Percentiles rank a stretch among this genome's conserved stretches.
Conservation (phyloP, 2,329 filamentous ascomycete species). For the Phyllosticta paracitricarpa region DNA sequence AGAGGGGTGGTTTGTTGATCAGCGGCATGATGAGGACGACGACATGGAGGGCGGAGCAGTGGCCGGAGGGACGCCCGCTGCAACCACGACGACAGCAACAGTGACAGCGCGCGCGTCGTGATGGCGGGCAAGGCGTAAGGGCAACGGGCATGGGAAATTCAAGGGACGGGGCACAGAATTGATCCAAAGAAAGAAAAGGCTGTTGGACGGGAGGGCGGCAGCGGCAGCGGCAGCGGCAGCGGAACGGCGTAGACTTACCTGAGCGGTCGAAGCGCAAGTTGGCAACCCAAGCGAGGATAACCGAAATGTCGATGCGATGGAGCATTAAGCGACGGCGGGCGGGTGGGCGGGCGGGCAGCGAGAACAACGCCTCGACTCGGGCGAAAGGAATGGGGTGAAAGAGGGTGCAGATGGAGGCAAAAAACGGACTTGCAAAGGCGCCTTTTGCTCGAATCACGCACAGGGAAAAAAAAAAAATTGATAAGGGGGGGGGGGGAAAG, state of each 20-base stretch:
- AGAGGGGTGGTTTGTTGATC: not conserved
- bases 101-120: too few species aligned
- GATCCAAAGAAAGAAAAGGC: not conserved
- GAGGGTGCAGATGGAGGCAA: not conserved
- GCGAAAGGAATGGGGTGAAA: not conserved
- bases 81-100: not conserved
- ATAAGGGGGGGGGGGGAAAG: not conserved
- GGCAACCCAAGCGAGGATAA: not conserved
- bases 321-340: not conserved
- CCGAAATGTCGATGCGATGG: not conserved
- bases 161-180: not conserved
- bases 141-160: not conserved
- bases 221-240: conserved; percentile 1
- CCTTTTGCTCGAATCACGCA: not conserved
- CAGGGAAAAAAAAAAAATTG: not conserved
- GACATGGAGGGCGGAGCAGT: not conserved
- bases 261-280: not conserved
- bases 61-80: too few species aligned
- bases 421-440: not conserved
- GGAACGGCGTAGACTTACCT: conserved; percentile 3
- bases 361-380: not conserved
- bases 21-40: not conserved
- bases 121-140: not conserved
- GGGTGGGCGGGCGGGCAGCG: not conserved
- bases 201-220: not conserved